Evolutionary conservation across 352 stramenopile species (phyloP).

Genomic region (Phytophthora cajani): DNA sequence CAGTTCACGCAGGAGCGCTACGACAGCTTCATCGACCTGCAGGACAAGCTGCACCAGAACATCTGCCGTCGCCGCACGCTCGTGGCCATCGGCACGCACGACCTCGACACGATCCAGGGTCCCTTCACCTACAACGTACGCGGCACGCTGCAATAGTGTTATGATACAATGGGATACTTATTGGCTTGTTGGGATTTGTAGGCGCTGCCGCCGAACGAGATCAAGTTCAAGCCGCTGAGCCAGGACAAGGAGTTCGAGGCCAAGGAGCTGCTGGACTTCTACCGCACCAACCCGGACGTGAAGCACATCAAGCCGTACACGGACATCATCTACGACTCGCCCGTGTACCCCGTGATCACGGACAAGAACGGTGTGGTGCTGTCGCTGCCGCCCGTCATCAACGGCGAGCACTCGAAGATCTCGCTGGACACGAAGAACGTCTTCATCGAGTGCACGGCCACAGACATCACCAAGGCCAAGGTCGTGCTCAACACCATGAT

Average conservation of each 20-base stretch:
- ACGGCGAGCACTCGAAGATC: slow-evolving; percentile 98
- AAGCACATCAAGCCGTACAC: slow-evolving; percentile 99
- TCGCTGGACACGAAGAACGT: slow-evolving; percentile 98
- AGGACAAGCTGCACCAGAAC: slow-evolving; percentile 99
- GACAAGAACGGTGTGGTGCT: slow-evolving; percentile 96
- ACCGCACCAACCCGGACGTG: slow-evolving; percentile 92
- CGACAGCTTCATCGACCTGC: slow-evolving; percentile 99
- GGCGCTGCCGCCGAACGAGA: slow-evolving; percentile 92
- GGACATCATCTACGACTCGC: slow-evolving; percentile 99
- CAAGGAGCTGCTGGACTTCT: slow-evolving; percentile 96
- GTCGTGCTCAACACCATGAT: slow-evolving; percentile 99
- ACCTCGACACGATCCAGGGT: slow-evolving; percentile 96
- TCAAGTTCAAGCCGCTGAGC: slow-evolving; percentile 97
- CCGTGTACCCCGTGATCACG: slow-evolving; percentile 97
- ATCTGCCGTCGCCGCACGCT: slow-evolving; percentile 99
- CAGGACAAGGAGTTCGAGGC: slow-evolving; percentile 92
- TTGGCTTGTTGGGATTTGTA: slow-evolving; percentile 38
- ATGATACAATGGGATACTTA: not conserved
- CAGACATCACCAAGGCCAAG: slow-evolving; percentile 99
- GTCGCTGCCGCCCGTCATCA: slow-evolving; percentile 99
- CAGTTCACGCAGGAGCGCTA: slow-evolving; percentile 97
- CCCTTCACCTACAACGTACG: slow-evolving; percentile 93
- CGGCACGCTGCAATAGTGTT: slow-evolving; percentile 3
- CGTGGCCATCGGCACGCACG: slow-evolving; percentile 99
- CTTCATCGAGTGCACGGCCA: slow-evolving; percentile 99